A percentile compares a stretch with the other conserved stretches of the same genome.
phyloP scores from a whole-genome alignment of 257 asterid species.

The Primulina tabacum region DNA sequence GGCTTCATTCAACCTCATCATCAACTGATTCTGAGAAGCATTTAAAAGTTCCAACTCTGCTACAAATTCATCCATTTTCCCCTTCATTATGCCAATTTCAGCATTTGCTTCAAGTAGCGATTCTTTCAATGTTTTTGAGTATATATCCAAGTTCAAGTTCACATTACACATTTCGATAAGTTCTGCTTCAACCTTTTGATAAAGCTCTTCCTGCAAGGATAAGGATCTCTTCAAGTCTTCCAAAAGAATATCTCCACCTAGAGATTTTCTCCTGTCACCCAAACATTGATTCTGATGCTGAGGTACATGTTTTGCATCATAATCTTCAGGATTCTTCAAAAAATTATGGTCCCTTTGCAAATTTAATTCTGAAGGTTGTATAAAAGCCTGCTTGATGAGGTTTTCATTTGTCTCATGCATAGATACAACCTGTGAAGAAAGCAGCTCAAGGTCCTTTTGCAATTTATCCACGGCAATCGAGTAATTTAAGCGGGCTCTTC shows the following conservation, averaged over 20 bases:
- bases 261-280: constrained; percentile 42
- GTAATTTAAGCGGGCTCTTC: constrained; percentile 90
- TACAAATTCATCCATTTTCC: constrained; percentile 43
- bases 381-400: constrained; percentile 80
- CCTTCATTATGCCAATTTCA: constrained; percentile 37
- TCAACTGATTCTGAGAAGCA: constrained; percentile 57
- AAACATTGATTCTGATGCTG: constrained; percentile 37
- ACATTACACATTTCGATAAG: constrained; percentile 67
- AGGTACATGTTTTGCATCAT: constrained; percentile 30
- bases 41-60: constrained; percentile 57
- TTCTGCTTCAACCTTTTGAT: constrained; percentile 80
- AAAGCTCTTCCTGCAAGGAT: constrained; percentile 70
- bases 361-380: constrained; percentile 42
- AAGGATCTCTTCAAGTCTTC: constrained; percentile 85
- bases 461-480: constrained; percentile 89
- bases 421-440: constrained; percentile 89
- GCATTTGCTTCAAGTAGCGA: constrained; percentile 54
- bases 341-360: constrained; percentile 23
- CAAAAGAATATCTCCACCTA: constrained; percentile 67
- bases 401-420: constrained; percentile 86
- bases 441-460: constrained; percentile 92
- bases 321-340: constrained; percentile 36
- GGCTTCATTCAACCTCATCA: constrained; percentile 60
- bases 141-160: constrained; percentile 71
- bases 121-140: constrained; percentile 63